phyloP scores from a whole-genome alignment of 768 basidiomycete species.

The Serendipita vermifera region DNA sequence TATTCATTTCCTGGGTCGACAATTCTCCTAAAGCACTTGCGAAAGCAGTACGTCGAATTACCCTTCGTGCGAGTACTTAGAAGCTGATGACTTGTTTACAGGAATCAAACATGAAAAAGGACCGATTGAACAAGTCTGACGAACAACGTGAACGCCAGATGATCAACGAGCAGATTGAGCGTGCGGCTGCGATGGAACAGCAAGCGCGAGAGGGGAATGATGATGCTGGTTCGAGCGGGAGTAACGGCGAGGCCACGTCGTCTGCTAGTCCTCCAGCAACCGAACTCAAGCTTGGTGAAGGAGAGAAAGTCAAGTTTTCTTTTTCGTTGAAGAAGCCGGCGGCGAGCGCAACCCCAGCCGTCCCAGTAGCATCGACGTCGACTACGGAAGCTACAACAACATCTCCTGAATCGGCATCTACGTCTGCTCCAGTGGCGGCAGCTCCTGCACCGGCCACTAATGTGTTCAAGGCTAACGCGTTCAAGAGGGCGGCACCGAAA shows the following conservation, averaged over 20 bases:
- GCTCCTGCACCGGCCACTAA: slow-evolving; percentile 23
- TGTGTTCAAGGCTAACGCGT: slow-evolving; percentile 48
- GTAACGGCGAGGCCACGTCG: slow-evolving; percentile 22
- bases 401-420: slow-evolving; percentile 12
- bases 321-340: slow-evolving; percentile 44
- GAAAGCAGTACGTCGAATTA: slow-evolving; percentile 48
- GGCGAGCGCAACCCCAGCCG: slow-evolving; percentile 19
- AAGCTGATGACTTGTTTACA: slow-evolving; percentile 21
- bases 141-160: slow-evolving; percentile 86
- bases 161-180: slow-evolving; percentile 87
- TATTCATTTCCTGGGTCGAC: slow-evolving; percentile 96
- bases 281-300: slow-evolving; percentile 55
- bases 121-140: slow-evolving; percentile 79
- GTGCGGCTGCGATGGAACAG: slow-evolving; percentile 44
- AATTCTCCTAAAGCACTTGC: slow-evolving; percentile 88
- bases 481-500: slow-evolving; percentile 31
- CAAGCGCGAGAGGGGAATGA: slow-evolving; percentile 7
- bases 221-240: slow-evolving; percentile 11
- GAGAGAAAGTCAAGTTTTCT: slow-evolving; percentile 64
- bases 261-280: slow-evolving; percentile 24
- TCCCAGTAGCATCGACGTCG: slow-evolving; percentile 25
- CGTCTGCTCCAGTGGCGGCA: slow-evolving; percentile 17
- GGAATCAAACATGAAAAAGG: slow-evolving; percentile 84
- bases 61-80: background rate
- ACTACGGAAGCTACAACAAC: slow-evolving; percentile 14